A percentile compares a stretch with the other conserved stretches of the same genome.
phyloP scores from a whole-genome alignment of 192 early-diverging fungal genomes.

The Coemansia nantahalensis region DNA sequence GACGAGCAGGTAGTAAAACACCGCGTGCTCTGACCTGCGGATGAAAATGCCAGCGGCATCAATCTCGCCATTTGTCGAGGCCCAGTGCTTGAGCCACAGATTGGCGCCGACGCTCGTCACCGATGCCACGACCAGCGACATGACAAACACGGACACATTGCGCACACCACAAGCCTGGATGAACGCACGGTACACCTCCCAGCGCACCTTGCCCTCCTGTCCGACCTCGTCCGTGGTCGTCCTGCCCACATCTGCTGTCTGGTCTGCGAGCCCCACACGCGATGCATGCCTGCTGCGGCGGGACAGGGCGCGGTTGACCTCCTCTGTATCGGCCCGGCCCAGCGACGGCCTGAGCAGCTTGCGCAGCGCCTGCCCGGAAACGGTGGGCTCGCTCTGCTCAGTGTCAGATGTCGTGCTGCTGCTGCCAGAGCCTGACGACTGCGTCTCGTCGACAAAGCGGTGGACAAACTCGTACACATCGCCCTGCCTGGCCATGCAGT shows the following conservation, averaged over 20 bases:
- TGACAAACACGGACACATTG: constrained; percentile 59
- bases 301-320: constrained; percentile 3
- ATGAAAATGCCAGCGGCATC: constrained; percentile 5
- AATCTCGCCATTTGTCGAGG: constrained; percentile 53
- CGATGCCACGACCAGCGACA: constrained; percentile 59
- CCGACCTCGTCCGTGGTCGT: constrained; percentile 76
- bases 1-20: constrained; percentile 66
- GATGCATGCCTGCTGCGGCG: not conserved
- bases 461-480: constrained; percentile 54
- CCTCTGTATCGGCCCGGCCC: constrained; percentile 54
- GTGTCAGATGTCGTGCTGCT: constrained; percentile 22
- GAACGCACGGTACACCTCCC: constrained; percentile 77
- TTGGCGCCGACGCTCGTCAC: constrained; percentile 58
- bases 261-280: not conserved
- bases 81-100: constrained; percentile 75
- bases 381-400: constrained; percentile 28
- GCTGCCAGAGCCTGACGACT: too few species aligned
- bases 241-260: constrained; percentile 3
- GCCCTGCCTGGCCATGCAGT: constrained; percentile 44
- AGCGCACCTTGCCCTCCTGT: constrained; percentile 78
- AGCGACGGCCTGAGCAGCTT: constrained; percentile 37
- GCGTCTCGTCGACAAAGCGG: constrained; percentile 31
- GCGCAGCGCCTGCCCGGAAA: constrained; percentile 16
- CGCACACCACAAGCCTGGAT: constrained; percentile 66
- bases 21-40: constrained; percentile 26